These are phyloP conservation scores for Mucuna pruriens DNA, from an alignment of 306 rosid genomes.

Conservation along the genomic window DNA sequence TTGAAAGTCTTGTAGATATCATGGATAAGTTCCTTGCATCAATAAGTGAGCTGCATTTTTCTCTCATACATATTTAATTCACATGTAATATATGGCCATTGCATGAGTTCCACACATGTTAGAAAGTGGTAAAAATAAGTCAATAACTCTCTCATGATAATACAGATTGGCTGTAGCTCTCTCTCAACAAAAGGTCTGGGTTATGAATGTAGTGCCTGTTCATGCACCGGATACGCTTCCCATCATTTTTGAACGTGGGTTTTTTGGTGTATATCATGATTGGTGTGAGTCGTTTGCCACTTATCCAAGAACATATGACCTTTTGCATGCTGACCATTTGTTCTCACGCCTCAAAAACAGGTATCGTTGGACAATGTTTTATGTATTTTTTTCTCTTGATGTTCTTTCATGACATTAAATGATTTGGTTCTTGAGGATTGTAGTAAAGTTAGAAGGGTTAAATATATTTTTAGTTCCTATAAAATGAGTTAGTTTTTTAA, in stretches of 20 bases:
- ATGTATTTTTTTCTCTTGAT: neutral
- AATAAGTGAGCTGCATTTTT: conserved; percentile 36
- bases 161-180: conserved; percentile 90
- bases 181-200: conserved; percentile 84
- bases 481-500: no score
- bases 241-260: conserved; percentile 86
- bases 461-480: no score
- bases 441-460: no score
- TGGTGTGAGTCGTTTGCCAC: conserved; percentile 96
- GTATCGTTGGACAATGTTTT: conserved; percentile 36
- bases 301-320: conserved; percentile 94
- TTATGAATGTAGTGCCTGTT: conserved; percentile 92
- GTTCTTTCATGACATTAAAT: neutral
- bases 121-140: neutral
- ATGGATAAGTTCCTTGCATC: conserved; percentile 33
- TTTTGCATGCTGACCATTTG: conserved; percentile 93
- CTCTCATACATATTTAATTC: conserved; percentile 7
- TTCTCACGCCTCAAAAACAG: conserved; percentile 95
- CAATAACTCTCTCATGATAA: conserved; percentile 6
- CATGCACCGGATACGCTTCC: conserved; percentile 91
- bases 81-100: neutral
- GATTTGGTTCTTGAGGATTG: conserved; percentile 1
- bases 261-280: conserved; percentile 84
- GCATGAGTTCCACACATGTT: conserved; percentile 1
- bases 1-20: conserved; percentile 32